phyloP scores from a whole-genome alignment of 768 basidiomycete species.

The Russula sp. region DNA sequence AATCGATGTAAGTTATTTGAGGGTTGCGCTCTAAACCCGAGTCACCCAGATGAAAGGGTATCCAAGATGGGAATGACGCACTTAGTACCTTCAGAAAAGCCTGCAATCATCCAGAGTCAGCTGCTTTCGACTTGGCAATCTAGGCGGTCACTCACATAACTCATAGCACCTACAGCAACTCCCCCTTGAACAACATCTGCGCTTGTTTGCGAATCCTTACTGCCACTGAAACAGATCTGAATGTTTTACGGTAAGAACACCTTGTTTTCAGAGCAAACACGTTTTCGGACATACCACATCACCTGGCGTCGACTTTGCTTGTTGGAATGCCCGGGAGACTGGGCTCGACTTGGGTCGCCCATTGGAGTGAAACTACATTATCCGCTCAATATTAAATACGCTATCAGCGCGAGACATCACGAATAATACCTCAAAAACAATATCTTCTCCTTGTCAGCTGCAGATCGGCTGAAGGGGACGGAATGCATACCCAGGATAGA shows the following conservation, averaged over 20 bases:
- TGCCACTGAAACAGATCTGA: slow-evolving; percentile 82
- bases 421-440: slow-evolving; percentile 54
- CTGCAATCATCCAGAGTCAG: slow-evolving; percentile 25
- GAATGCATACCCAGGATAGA: slow-evolving; percentile 62
- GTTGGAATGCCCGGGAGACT: slow-evolving; percentile 24
- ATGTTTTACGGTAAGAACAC: slow-evolving; percentile 3
- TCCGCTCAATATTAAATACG: background rate
- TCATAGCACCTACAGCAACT: slow-evolving; percentile 73
- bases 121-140: background rate
- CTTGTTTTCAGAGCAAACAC: background rate
- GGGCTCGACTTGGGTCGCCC: slow-evolving; percentile 30
- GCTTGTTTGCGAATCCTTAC: slow-evolving; percentile 78
- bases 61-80: slow-evolving; percentile 28
- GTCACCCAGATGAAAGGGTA: background rate
- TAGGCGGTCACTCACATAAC: slow-evolving; percentile 44
- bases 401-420: background rate
- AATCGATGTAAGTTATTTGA: slow-evolving; percentile 23
- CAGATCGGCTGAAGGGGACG: background rate
- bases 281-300: slow-evolving; percentile 60
- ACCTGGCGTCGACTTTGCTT: slow-evolving; percentile 61
- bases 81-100: slow-evolving; percentile 56
- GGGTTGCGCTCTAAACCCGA: slow-evolving; percentile 35
- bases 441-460: slow-evolving; percentile 37
- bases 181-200: slow-evolving; percentile 68
- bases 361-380: slow-evolving; percentile 30